Evolutionary conservation across 495 filamentous ascomycete species (phyloP).

Genomic region (Penicillium pancosmium): DNA sequence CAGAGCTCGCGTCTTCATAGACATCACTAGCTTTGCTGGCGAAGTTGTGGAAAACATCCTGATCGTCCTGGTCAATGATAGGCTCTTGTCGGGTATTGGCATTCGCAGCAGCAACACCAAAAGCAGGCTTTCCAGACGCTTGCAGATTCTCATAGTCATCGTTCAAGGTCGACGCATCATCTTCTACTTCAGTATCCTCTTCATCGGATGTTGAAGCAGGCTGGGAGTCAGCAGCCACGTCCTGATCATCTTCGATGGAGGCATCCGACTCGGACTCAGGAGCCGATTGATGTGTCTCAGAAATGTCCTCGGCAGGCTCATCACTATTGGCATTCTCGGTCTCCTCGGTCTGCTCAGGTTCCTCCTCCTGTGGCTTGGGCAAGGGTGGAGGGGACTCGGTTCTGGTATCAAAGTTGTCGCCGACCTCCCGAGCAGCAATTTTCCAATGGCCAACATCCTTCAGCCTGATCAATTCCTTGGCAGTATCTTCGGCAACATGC

Average conservation of each 20-base stretch:
- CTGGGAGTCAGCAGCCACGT: background rate
- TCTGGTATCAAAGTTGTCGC: conserved; percentile 71
- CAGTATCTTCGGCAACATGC: conserved; percentile 75
- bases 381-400: conserved; percentile 48
- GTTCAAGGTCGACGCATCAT: conserved; percentile 6
- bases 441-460: conserved; percentile 90
- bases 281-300: conserved; percentile 43
- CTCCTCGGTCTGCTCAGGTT: conserved; percentile 42
- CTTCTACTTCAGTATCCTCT: conserved; percentile 1
- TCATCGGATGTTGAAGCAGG: conserved; percentile 47
- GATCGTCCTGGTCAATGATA: conserved; percentile 53
- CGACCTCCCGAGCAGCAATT: conserved; percentile 71
- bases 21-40: conserved; percentile 52
- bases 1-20: conserved; percentile 56
- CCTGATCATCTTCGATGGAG: conserved; percentile 1
- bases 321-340: conserved; percentile 7
- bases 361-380: conserved; percentile 45
- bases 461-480: conserved; percentile 77
- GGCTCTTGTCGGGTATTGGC: conserved; percentile 21
- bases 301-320: conserved; percentile 22
- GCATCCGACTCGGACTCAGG: conserved; percentile 5
- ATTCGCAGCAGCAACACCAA: conserved; percentile 30
- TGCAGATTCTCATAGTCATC: conserved; percentile 12
- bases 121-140: conserved; percentile 13
- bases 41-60: conserved; percentile 52